Evolutionary conservation across 352 stramenopile genomes (phyloP).

Genomic region (Globisporangium mamillatum): DNA sequence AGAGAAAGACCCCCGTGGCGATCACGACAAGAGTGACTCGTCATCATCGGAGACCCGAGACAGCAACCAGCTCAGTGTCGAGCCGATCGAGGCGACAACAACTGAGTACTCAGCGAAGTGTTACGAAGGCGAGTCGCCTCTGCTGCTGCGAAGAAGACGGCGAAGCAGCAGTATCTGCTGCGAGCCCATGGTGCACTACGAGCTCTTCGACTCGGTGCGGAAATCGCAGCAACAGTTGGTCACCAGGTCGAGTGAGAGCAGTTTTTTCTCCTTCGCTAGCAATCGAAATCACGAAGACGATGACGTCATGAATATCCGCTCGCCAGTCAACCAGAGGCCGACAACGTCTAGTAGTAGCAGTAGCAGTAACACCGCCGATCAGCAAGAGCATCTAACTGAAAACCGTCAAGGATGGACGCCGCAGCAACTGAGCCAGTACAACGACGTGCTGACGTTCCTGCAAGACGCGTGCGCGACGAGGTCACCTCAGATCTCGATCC

Average conservation of each 20-base stretch:
- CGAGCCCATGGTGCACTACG: conserved; percentile 38
- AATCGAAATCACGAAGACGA: conserved; percentile 24
- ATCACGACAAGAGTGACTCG: not conserved
- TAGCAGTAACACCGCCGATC: not conserved
- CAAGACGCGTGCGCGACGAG: conserved; percentile 29
- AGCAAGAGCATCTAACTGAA: not conserved
- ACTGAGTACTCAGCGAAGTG: not conserved
- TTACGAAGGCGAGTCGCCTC: not conserved
- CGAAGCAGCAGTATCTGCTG: conserved; percentile 23
- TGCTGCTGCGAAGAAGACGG: not conserved
- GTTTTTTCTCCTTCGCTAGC: conserved; percentile 10
- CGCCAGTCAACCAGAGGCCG: conserved; percentile 20
- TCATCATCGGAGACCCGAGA: not conserved
- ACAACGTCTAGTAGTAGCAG: not conserved
- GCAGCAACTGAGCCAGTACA: conserved; percentile 44
- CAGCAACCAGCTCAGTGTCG: conserved; percentile 5
- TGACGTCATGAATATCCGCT: conserved; percentile 33
- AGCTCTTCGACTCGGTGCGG: conserved; percentile 28
- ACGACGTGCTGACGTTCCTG: conserved; percentile 37
- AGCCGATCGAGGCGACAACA: not conserved
- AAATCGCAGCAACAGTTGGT: conserved; percentile 17
- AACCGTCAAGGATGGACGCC: conserved; percentile 24
- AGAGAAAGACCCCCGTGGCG: not conserved
- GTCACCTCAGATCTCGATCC: conserved; percentile 29
- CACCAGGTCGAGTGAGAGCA: not conserved